Percentiles rank a stretch among this genome's conserved stretches.
phyloP scores from a whole-genome alignment of 306 rosid species.

The Clitoria ternatea region DNA sequence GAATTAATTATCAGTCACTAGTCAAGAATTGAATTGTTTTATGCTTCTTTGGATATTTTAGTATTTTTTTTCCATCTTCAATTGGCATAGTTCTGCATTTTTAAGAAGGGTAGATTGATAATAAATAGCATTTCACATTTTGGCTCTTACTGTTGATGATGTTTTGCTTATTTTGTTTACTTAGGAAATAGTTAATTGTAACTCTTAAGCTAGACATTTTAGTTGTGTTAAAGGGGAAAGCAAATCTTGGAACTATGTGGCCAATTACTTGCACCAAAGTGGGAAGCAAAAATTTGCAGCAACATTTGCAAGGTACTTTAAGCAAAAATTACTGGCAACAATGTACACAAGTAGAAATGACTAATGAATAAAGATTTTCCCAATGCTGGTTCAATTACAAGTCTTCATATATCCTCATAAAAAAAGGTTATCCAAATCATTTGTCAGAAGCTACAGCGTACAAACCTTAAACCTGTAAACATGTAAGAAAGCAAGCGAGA shows the following conservation, averaged over 20 bases:
- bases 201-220: background rate
- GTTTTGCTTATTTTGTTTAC: conserved; percentile 16
- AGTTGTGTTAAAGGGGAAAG: background rate
- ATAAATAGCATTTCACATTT: background rate
- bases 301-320: background rate
- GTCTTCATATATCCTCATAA: no score
- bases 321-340: background rate
- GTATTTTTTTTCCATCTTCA: background rate
- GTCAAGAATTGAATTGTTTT: background rate
- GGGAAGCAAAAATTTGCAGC: background rate
- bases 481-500: no score
- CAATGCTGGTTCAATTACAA: background rate
- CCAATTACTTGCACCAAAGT: background rate
- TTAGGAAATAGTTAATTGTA: background rate
- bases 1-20: conserved; percentile 6
- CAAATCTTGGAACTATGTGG: background rate
- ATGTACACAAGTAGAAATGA: background rate
- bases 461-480: no score
- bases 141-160: background rate
- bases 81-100: background rate
- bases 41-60: background rate
- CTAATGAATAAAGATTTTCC: background rate
- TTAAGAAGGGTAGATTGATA: background rate
- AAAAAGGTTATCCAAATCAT: no score
- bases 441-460: no score